phyloP scores from a whole-genome alignment of 176 grass and related monocot genomes.

The Raddia distichophylla region DNA sequence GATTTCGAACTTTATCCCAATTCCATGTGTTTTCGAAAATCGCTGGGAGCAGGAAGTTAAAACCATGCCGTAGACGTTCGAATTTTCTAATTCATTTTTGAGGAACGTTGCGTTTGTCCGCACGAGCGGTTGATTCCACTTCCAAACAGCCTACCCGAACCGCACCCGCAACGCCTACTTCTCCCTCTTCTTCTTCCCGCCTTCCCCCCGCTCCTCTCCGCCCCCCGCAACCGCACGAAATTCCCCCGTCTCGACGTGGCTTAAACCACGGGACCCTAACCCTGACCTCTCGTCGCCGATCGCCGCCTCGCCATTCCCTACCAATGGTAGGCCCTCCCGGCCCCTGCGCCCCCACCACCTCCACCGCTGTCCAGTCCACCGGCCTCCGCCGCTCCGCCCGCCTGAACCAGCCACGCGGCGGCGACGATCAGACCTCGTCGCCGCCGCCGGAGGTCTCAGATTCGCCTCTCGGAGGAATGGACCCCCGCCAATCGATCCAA shows the following conservation, averaged over 20 bases:
- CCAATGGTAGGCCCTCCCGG: conserved; percentile 33
- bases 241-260: background rate
- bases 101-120: background rate
- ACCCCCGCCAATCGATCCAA: conserved; percentile 23
- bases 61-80: no score
- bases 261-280: conserved; percentile 1
- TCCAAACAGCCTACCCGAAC: background rate
- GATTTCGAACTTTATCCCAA: no score
- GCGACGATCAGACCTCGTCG: background rate
- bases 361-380: background rate
- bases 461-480: background rate
- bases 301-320: background rate
- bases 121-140: background rate
- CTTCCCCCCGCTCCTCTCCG: background rate
- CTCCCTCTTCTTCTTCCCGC: conserved; percentile 42
- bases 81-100: no score
- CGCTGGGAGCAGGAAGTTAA: no score
- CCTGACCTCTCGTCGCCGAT: background rate
- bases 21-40: no score
- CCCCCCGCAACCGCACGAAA: background rate
- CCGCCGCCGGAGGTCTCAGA: background rate
- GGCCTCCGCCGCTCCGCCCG: conserved; percentile 24
- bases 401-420: background rate
- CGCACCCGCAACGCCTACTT: background rate
- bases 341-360: background rate